These are phyloP conservation scores for Zea mays DNA, from an alignment of 176 grass and related monocot genomes.

Conservation along the genomic window Zm-B73-REFERENCE-NAM-5.0 NC_050099.1:199676501-199677000, in stretches of 20 bases:
- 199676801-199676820: background rate
- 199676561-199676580: background rate
- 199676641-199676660: background rate
- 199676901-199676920: no score
- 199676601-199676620: background rate
- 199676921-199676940: background rate
- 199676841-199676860: no score
- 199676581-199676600: background rate
- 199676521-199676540: background rate
- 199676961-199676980: no score
- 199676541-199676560: background rate
- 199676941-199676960: no score
- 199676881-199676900: background rate
- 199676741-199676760: background rate
- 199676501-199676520: conserved; percentile 22
- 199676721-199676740: background rate
- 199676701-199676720: background rate
- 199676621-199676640: background rate
- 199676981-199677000: no score
- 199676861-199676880: background rate
- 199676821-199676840: background rate
- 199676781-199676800: background rate
- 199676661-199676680: background rate
- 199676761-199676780: background rate
- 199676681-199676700: background rate